These are phyloP conservation scores for Clarireedia hainanense DNA, from an alignment of 2,329 filamentous ascomycete species.

Conservation along the genomic window DNA sequence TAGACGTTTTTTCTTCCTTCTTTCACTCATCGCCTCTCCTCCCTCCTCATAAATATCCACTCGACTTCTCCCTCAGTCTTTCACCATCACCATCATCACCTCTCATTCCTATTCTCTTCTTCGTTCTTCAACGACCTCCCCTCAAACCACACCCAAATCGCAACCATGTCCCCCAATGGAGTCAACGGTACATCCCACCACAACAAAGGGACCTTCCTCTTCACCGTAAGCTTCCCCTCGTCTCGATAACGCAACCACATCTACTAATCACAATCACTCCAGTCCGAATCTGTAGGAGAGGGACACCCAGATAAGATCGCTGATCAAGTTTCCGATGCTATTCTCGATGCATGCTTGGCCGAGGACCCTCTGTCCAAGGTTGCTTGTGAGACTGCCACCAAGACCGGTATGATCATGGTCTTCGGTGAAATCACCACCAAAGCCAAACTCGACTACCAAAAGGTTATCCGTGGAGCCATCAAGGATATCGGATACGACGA, in stretches of 20 bases:
- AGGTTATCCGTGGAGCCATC: conserved; percentile 87
- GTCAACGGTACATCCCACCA: conserved; percentile 36
- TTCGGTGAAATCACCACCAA: conserved; percentile 99
- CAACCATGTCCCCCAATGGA: conserved; percentile 49
- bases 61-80: conserved; percentile 45
- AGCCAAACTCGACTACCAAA: conserved; percentile 94
- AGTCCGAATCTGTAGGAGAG: conserved; percentile 84
- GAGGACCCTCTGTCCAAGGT: conserved; percentile 98
- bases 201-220: conserved; percentile 69
- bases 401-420: conserved; percentile 99
- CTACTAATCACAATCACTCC: conserved; percentile 12
- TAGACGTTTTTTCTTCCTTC: not conserved
- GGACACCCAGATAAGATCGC: conserved; percentile 95
- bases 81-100: not conserved
- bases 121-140: conserved; percentile 40
- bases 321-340: conserved; percentile 96
- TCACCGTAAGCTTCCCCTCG: conserved; percentile 52
- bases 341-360: conserved; percentile 93
- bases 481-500: conserved; percentile 98
- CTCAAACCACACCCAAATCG: conserved; percentile 55
- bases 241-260: not conserved
- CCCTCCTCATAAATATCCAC: conserved; percentile 34
- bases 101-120: conserved; percentile 35
- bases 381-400: conserved; percentile 98
- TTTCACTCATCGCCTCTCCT: conserved; percentile 37